Base-by-base conservation (phyloP, 768 basidiomycete genomes). In the Boletus rex-veris region DNA sequence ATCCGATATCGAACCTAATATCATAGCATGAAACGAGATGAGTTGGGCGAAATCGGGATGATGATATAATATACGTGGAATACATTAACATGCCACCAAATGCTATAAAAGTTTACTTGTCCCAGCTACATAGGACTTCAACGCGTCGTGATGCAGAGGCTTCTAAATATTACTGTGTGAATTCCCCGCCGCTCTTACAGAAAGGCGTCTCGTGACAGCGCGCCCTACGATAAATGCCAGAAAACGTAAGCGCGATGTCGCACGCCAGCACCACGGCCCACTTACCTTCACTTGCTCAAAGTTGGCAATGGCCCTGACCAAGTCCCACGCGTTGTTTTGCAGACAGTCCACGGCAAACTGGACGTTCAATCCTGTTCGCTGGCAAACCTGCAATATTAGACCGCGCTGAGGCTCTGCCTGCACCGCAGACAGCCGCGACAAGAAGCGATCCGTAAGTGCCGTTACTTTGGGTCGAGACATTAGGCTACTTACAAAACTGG, bases 201-300 rank as follows among this genome's bases (percentile, higher is more conserved):
- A 63, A 81, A 84, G 8, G 82, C 83, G 21, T 84, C 81, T 62
- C 77, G 75, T 53, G 79, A 68, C 54, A 84, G 64, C 26, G 73
- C 79, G 31, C 68, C 73, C 81, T 85, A 62, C 21, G 45, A 57
- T 50, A 47, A 57, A 49, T 37, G 10, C 54, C 55, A 52, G 15
- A 18, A 55, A 16, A 69, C 58, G 64, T 73, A 60, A 71, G 64
- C 24, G 64, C 55, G 5, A 47, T 56, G n/a, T 49, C 52, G 7
- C 49, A 45, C 30, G 26, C 19, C 38, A 48, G 21, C 53, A 46
- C 47, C 18, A 45, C 2, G 4, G 38, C 58, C 46, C 49, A 74
- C 84, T 53, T 58, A 90, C 90, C 82, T 89, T 90, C 63, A 98
- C 88, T 67, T 89, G 79, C 64, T 92, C 84, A 70, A 93, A 98